Conservation (phyloP, 306 rosid species). For the Glycyrrhiza uralensis region DNA sequence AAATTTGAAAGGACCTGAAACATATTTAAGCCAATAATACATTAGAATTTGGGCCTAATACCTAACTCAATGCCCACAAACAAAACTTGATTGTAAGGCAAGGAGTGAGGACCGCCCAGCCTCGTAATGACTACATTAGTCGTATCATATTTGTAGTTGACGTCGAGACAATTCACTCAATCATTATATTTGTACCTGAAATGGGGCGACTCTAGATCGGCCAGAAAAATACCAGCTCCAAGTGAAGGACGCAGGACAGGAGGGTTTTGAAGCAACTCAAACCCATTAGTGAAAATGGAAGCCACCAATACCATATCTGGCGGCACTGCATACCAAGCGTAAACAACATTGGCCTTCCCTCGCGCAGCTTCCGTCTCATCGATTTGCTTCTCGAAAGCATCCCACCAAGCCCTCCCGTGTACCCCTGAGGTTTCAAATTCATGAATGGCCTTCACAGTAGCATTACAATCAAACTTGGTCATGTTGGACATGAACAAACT, state of each 20-base stretch:
- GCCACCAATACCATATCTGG: conserved; percentile 24
- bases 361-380: conserved; percentile 38
- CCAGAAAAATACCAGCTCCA: conserved; percentile 44
- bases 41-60: too few relatives aligned
- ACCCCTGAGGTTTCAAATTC: conserved; percentile 33
- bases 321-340: conserved; percentile 57
- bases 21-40: too few relatives aligned
- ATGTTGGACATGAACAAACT: conserved; percentile 35
- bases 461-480: conserved; percentile 22
- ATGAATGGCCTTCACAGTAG: conserved; percentile 38
- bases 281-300: conserved; percentile 46
- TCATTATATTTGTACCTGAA: conserved; percentile 29
- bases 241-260: conserved; percentile 7
- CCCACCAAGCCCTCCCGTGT: conserved; percentile 37
- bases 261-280: conserved; percentile 32
- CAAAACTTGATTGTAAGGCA: too few relatives aligned
- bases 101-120: too few relatives aligned
- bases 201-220: conserved; percentile 39
- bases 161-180: too few relatives aligned
- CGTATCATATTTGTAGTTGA: too few relatives aligned
- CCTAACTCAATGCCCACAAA: too few relatives aligned
- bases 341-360: conserved; percentile 45
- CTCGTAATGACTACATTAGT: too few relatives aligned
- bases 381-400: conserved; percentile 34
- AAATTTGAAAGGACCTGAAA: too few relatives aligned